Conservation (phyloP, 2,329 filamentous ascomycete genomes). For the Westerdykella ornata region DNA sequence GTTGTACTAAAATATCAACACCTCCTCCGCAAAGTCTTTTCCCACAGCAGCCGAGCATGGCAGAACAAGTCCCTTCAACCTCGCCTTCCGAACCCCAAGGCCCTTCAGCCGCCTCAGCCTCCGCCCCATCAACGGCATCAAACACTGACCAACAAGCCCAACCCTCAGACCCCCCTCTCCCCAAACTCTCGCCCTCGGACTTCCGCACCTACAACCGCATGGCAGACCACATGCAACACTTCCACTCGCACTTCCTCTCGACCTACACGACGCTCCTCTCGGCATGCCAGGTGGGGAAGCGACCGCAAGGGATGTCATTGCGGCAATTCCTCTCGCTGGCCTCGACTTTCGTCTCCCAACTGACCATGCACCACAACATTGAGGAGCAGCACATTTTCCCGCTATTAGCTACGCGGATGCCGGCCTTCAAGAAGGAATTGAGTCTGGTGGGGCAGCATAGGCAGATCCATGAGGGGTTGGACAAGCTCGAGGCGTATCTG, state of each 20-base stretch:
- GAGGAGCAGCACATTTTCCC: constrained; percentile 82
- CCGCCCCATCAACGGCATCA: too few relatives aligned
- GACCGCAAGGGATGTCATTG: constrained; percentile 59
- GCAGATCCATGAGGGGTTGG: constrained; percentile 71
- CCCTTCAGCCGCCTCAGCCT: too few relatives aligned
- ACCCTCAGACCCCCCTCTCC: constrained; percentile 35
- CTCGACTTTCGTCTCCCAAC: constrained; percentile 61
- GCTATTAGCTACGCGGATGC: constrained; percentile 67
- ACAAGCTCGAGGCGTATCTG: constrained; percentile 61
- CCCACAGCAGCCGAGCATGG: too few relatives aligned
- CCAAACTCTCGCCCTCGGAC: constrained; percentile 59
- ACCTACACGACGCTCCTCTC: constrained; percentile 66
- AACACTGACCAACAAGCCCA: too few relatives aligned
- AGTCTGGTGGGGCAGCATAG: constrained; percentile 68
- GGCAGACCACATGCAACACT: constrained; percentile 68
- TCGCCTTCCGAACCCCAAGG: too few relatives aligned
- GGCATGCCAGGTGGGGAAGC: constrained; percentile 54
- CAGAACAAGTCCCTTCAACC: too few relatives aligned
- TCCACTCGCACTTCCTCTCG: constrained; percentile 37
- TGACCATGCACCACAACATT: constrained; percentile 73
- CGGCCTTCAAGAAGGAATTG: constrained; percentile 61
- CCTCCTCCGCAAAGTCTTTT: too few relatives aligned
- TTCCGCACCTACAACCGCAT: constrained; percentile 66
- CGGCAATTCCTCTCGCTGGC: constrained; percentile 62
- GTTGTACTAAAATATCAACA: too few relatives aligned